phyloP scores from a whole-genome alignment of 208 protist species.

The Trypanosomatidae sp. region DNA sequence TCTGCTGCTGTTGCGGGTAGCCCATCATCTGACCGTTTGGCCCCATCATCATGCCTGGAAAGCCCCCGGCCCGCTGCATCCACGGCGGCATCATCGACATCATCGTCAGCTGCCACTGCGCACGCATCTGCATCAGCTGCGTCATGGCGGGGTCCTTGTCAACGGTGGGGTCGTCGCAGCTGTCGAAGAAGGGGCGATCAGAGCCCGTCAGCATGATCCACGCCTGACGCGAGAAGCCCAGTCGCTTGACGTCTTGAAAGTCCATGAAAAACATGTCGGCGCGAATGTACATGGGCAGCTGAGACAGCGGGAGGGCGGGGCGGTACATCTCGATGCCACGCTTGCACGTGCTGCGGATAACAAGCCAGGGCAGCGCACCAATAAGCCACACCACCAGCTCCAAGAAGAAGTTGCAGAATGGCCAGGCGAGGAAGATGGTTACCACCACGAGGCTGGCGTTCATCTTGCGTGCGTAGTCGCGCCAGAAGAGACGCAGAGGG shows the following conservation, averaged over 20 bases:
- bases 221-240: conserved; percentile 69
- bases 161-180: conserved; percentile 55
- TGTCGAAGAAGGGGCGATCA: conserved; percentile 43
- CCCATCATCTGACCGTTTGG: no score
- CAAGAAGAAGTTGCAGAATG: conserved; percentile 58
- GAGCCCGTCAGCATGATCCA: conserved; percentile 77
- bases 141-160: conserved; percentile 73
- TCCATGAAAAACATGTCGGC: conserved; percentile 91
- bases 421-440: conserved; percentile 79
- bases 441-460: conserved; percentile 49
- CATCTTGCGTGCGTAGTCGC: conserved; percentile 50
- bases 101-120: conserved; percentile 45
- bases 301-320: conserved; percentile 56
- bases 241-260: conserved; percentile 63
- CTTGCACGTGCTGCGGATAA: conserved; percentile 63
- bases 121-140: conserved; percentile 40
- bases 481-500: conserved; percentile 56
- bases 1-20: neutral
- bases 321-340: conserved; percentile 60
- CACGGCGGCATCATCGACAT: conserved; percentile 31
- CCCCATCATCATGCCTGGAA: no score
- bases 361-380: conserved; percentile 65
- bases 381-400: conserved; percentile 63
- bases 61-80: no score
- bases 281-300: conserved; percentile 76